Evolutionary conservation across 805 yeast genomes (phyloP).

Genomic region (Lachancea cidri): DNA sequence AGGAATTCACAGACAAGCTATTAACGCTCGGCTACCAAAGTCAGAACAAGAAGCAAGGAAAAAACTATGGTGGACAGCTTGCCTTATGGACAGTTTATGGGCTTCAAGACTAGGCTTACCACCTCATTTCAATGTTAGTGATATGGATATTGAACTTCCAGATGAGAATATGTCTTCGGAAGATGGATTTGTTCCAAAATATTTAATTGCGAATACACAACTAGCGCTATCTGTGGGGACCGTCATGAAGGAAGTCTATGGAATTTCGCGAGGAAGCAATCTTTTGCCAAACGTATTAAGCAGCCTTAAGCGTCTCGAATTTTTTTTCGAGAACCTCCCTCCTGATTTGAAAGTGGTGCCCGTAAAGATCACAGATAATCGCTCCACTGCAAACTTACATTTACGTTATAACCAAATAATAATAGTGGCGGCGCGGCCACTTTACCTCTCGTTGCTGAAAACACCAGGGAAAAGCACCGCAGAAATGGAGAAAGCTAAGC

Average conservation of each 20-base stretch:
- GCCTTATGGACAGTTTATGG: constrained; percentile 34
- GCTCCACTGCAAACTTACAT: constrained; percentile 33
- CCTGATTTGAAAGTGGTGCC: constrained; percentile 10
- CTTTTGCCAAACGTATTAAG: constrained; percentile 18
- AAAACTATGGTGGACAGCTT: constrained; percentile 39
- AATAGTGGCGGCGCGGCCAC: constrained; percentile 35
- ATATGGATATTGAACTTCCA: constrained; percentile 30
- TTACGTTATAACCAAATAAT: constrained; percentile 34
- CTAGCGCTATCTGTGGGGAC: constrained; percentile 26
- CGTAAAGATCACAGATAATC: constrained; percentile 15
- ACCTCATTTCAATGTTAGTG: constrained; percentile 31
- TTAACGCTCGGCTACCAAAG: constrained; percentile 9
- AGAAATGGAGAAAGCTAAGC: constrained; percentile 26
- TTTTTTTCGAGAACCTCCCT: constrained; percentile 23
- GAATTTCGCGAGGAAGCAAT: constrained; percentile 25
- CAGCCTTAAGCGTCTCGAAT: constrained; percentile 21
- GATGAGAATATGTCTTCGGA: constrained; percentile 16
- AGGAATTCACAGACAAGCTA: constrained; percentile 30
- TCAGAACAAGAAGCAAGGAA: constrained; percentile 31
- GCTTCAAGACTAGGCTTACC: constrained; percentile 37
- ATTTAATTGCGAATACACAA: constrained; percentile 23
- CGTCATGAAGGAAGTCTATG: constrained; percentile 32
- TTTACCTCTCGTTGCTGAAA: constrained; percentile 33
- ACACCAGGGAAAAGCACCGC: constrained; percentile 21
- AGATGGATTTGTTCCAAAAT: constrained; percentile 31